These are phyloP conservation scores for Xylaria cubensis DNA, from an alignment of 495 filamentous ascomycete genomes.

Conservation along the genomic window DNA sequence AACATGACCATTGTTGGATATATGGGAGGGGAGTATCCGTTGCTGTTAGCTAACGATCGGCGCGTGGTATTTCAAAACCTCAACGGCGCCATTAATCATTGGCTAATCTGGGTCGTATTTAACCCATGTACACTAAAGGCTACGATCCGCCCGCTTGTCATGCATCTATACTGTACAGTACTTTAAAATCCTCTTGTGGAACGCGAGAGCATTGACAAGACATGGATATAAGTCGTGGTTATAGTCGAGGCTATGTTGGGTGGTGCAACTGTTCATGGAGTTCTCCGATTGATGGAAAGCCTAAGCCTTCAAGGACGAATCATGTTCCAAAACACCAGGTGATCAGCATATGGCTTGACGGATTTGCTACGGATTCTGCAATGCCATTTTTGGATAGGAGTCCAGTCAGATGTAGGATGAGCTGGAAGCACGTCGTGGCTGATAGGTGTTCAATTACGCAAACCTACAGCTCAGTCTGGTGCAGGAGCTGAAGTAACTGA, in stretches of 20 bases:
- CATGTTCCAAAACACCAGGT: not conserved
- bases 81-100: conserved; percentile 3
- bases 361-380: conserved; percentile 12
- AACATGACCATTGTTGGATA: conserved; percentile 14
- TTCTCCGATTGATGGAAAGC: not conserved
- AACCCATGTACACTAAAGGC: not conserved
- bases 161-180: not conserved
- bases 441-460: not conserved
- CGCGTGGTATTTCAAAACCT: conserved; percentile 13
- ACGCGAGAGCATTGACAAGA: not conserved
- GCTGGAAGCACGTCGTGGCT: not conserved
- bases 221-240: not conserved
- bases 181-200: not conserved
- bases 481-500: not conserved
- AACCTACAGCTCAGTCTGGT: not conserved
- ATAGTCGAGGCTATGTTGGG: not conserved
- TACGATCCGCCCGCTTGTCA: conserved; percentile 8
- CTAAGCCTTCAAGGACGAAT: not conserved
- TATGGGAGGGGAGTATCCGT: not conserved
- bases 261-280: conserved; percentile 5
- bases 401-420: not conserved
- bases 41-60: conserved; percentile 4
- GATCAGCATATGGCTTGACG: conserved; percentile 15
- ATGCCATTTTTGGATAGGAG: not conserved
- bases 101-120: not conserved